Conservation (phyloP, 352 stramenopile species). For the Pythium volutum region DNA sequence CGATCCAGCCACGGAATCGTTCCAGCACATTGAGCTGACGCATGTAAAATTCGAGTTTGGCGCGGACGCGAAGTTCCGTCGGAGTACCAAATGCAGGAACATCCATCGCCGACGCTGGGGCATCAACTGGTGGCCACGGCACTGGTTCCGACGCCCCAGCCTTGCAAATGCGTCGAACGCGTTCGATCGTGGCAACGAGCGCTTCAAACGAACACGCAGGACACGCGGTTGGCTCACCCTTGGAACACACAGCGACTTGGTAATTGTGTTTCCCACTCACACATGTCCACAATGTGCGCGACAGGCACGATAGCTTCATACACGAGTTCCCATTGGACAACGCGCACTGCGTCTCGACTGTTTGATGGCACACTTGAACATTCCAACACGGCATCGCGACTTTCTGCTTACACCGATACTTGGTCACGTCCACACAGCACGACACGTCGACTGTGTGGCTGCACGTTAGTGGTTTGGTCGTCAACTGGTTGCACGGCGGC, state of each 20-base stretch:
- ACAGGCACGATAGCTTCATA: slow-evolving; percentile 33
- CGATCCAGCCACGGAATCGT: slow-evolving; percentile 35
- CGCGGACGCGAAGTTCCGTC: slow-evolving; percentile 24
- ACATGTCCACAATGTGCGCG: slow-evolving; percentile 43
- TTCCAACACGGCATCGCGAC: slow-evolving; percentile 68
- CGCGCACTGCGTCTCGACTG: slow-evolving; percentile 27
- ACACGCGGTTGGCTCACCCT: slow-evolving; percentile 47
- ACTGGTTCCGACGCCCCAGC: not conserved
- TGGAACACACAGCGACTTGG: slow-evolving; percentile 41
- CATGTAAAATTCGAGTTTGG: slow-evolving; percentile 37
- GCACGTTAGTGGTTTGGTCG: slow-evolving; percentile 35
- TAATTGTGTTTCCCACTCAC: slow-evolving; percentile 32
- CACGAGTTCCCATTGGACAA: not conserved
- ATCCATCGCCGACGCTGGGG: not conserved
- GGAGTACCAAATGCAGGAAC: slow-evolving; percentile 9
- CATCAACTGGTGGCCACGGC: slow-evolving; percentile 19
- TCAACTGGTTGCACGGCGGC: slow-evolving; percentile 14
- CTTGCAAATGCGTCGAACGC: not conserved
- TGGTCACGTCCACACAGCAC: slow-evolving; percentile 37
- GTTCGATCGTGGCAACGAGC: slow-evolving; percentile 32
- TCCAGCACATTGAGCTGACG: slow-evolving; percentile 48
- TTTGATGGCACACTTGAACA: slow-evolving; percentile 32
- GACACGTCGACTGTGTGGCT: slow-evolving; percentile 37
- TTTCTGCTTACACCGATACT: slow-evolving; percentile 30
- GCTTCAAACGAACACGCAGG: slow-evolving; percentile 38